phyloP scores from a whole-genome alignment of 306 rosid species.

The Rosa rugosa region DNA sequence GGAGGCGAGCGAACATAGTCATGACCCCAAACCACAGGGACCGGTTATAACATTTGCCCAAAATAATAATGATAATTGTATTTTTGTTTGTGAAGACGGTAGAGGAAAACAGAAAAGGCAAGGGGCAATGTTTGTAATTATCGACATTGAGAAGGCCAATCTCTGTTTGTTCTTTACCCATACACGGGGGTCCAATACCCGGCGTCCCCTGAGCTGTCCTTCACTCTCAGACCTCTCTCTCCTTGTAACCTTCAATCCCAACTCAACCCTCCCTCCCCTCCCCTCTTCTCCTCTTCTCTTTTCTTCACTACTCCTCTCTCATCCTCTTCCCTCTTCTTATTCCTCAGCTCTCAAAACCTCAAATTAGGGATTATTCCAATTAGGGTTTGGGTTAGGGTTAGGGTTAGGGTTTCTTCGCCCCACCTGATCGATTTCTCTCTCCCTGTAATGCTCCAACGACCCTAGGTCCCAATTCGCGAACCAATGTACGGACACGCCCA shows the following conservation, averaged over 20 bases:
- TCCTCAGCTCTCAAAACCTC: neutral
- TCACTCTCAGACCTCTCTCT: conserved; percentile 5
- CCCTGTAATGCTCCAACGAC: conserved; percentile 48
- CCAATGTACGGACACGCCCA: conserved; percentile 68
- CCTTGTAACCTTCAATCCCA: too few relatives aligned
- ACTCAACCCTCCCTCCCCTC: neutral
- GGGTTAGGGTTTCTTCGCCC: conserved; percentile 13
- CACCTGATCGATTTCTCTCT: conserved; percentile 17
- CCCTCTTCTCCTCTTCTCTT: neutral
- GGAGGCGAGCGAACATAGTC: too few relatives aligned
- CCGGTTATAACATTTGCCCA: too few relatives aligned
- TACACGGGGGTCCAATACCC: neutral
- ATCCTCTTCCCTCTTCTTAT: neutral
- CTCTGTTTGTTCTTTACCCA: neutral
- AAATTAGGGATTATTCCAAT: neutral
- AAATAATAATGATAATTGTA: too few relatives aligned
- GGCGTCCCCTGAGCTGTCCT: conserved; percentile 5
- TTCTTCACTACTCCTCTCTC: too few relatives aligned
- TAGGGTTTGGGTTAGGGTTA: conserved; percentile 16
- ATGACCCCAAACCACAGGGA: too few relatives aligned
- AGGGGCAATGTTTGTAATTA: conserved; percentile 7
- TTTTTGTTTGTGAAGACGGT: too few relatives aligned
- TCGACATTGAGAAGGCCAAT: neutral
- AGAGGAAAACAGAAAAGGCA: too few relatives aligned
- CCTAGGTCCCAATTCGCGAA: conserved; percentile 26